A percentile compares a stretch with the other conserved stretches of the same genome.
These are phyloP conservation scores for Botrytis hyacinthi DNA, from an alignment of 2,329 filamentous ascomycete species.

Conservation along the genomic window DNA sequence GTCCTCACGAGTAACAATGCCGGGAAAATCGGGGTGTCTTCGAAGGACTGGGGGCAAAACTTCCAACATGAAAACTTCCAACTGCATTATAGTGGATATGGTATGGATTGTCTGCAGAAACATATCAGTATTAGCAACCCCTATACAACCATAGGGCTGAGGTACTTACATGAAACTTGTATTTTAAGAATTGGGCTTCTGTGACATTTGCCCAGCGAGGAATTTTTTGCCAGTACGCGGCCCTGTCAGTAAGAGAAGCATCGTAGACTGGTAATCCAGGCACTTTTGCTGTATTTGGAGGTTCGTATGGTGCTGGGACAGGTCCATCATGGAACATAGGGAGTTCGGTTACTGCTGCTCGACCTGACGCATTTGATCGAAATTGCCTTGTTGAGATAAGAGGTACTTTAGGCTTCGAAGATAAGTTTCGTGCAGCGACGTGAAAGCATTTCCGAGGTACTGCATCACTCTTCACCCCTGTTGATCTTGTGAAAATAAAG, in stretches of 20 bases:
- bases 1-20: conserved; percentile 48
- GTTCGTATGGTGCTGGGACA: conserved; percentile 11
- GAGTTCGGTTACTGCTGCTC: conserved; percentile 9
- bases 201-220: conserved; percentile 50
- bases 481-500: conserved; percentile 2
- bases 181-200: conserved; percentile 50
- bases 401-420: conserved; percentile 10
- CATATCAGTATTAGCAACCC: neutral
- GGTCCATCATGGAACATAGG: conserved; percentile 14
- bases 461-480: conserved; percentile 6
- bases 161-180: conserved; percentile 55
- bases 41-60: conserved; percentile 53
- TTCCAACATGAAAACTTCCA: conserved; percentile 49
- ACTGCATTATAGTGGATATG: conserved; percentile 21
- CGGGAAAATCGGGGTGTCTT: conserved; percentile 34
- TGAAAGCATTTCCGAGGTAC: conserved; percentile 6
- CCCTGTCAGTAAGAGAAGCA: conserved; percentile 23
- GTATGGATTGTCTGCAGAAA: neutral
- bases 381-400: conserved; percentile 15
- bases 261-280: conserved; percentile 15
- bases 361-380: conserved; percentile 20
- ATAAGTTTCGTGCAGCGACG: neutral
- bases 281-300: neutral
- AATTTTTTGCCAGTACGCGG: conserved; percentile 51
- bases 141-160: neutral